phyloP scores from a whole-genome alignment of 176 grass and related monocot species.

The Pontederia crassipes region DNA sequence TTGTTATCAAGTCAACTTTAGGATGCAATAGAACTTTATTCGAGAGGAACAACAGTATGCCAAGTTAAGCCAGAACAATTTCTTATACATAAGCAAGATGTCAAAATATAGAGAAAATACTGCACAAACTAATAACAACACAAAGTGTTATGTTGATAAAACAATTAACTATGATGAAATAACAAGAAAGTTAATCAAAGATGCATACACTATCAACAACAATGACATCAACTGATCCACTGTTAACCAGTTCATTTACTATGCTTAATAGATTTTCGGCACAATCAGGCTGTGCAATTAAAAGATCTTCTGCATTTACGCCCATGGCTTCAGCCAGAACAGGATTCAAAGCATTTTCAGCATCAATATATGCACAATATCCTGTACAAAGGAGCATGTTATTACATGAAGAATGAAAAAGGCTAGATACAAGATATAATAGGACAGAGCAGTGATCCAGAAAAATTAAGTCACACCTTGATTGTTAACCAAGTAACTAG shows the following conservation, averaged over 20 bases:
- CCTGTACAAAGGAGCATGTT: conserved; percentile 38
- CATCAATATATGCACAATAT: conserved; percentile 87
- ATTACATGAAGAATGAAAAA: neutral
- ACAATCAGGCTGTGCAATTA: conserved; percentile 63
- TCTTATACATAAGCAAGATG: no score
- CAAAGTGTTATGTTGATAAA: no score
- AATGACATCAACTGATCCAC: conserved; percentile 78
- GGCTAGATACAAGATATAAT: neutral
- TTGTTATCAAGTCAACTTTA: no score
- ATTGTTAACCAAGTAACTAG: no score
- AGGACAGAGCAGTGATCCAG: no score
- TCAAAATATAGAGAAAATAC: no score
- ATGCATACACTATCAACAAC: conserved; percentile 84
- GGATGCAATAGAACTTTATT: no score
- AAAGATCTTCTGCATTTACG: conserved; percentile 66
- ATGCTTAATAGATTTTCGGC: conserved; percentile 94
- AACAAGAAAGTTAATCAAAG: neutral
- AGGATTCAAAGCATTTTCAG: conserved; percentile 71
- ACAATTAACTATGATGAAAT: no score
- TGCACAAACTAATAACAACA: no score
- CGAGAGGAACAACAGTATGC: no score
- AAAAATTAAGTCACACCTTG: no score
- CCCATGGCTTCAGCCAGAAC: conserved; percentile 71
- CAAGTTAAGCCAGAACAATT: no score
- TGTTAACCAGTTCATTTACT: conserved; percentile 78